Evolutionary conservation across 179 eudicot species (phyloP).

Genomic region (Sideroxylon spinosum): DNA sequence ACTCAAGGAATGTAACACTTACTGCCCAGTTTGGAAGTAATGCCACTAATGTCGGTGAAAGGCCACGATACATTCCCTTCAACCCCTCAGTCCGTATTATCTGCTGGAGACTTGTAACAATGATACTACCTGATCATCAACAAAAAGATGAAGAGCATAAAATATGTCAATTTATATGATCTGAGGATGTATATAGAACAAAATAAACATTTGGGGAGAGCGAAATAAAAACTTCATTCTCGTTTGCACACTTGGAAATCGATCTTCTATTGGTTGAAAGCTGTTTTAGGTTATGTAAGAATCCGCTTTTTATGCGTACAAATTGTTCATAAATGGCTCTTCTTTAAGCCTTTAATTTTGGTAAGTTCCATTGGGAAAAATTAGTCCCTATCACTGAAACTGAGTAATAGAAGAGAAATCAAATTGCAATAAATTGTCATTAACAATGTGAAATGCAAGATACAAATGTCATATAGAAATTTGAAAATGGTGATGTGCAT

Average conservation of each 20-base stretch:
- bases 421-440: too few relatives aligned
- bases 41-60: conserved; percentile 86
- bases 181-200: neutral
- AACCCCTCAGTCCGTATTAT: conserved; percentile 70
- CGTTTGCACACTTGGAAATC: neutral
- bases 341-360: too few relatives aligned
- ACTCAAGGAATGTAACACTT: conserved; percentile 28
- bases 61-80: conserved; percentile 87
- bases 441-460: too few relatives aligned
- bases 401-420: too few relatives aligned
- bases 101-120: conserved; percentile 62
- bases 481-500: too few relatives aligned
- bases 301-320: too few relatives aligned
- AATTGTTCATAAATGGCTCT: too few relatives aligned
- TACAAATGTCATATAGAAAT: too few relatives aligned
- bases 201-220: neutral
- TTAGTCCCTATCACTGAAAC: too few relatives aligned
- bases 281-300: too few relatives aligned
- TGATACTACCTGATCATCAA: conserved; percentile 64
- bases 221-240: neutral
- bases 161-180: neutral
- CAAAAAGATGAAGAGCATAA: conserved; percentile 5
- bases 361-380: too few relatives aligned
- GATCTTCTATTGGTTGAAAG: neutral
- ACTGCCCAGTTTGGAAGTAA: conserved; percentile 99